Evolutionary conservation across 345 rosid genomes (phyloP), one percentile per base, ranked within the genome.

Genomic region (Gossypium herbaceum): DNA sequence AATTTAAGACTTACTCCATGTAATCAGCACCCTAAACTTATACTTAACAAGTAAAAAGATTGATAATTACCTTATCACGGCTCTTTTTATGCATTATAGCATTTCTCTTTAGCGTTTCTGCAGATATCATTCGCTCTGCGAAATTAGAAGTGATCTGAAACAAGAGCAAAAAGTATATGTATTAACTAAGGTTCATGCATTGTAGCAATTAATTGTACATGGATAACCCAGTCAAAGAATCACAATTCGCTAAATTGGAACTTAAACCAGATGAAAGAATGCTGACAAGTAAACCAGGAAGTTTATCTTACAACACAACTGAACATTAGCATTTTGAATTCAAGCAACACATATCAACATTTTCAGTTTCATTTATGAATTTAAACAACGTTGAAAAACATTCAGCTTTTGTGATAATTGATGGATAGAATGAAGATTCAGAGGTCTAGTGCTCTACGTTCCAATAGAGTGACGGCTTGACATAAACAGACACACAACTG

Each of bases 131-230:
- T 79, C 98, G 82, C 81, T 88, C 91, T 1, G 89, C 87, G 17
- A 92, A 92, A 81, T 91, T 92, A 69, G 81, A 90, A 71, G 81
- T 52, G 73, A 94, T 83, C 98, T 92, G 94, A 81, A 82, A 87
- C 79, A 79, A 76, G 70, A 24, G 59, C 67, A 76, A 73, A 79
- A 17, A 74, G 68, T 70, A 70, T 66, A 29, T 29, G 60, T 19
- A 80, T 54, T 66, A 64, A 64, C 43, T 44, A 51, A 22, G 16
- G 63, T 70, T 20, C 24, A 76, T 9, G 68, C 41, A 47, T 8
- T 12, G n/a, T 17, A 7, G n/a, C 12, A 16, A 39, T 39, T 17
- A 63, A 39, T 39, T 17, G 5, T 39, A 39, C 68, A 8, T 63
- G 47, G 43, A 39, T 34, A 63, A 17, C 6, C 3, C 24, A 39